Evolutionary conservation across 129 eudicot species (phyloP).

Genomic region (Daucus carota): DNA sequence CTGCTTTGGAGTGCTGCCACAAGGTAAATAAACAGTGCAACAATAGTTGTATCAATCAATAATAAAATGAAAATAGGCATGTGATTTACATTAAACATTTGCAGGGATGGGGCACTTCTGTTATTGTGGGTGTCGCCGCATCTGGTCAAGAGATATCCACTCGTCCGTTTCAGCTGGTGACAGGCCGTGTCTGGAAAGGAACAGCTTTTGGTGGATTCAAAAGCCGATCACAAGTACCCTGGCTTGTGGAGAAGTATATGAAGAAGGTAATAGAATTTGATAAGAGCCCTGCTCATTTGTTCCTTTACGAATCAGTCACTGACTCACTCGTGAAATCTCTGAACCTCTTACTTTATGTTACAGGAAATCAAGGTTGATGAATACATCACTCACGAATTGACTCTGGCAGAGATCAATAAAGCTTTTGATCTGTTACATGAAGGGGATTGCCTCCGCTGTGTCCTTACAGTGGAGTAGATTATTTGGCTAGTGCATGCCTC

Average conservation of each 20-base stretch:
- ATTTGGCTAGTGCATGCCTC: background rate
- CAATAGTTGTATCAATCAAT: background rate
- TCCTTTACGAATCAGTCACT: background rate
- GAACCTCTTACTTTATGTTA: background rate
- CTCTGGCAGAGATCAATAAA: constrained; percentile 68
- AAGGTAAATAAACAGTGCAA: constrained; percentile 38
- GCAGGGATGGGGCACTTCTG: constrained; percentile 99
- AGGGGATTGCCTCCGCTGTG: constrained; percentile 91
- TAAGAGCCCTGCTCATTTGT: background rate
- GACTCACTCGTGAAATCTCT: too few species aligned
- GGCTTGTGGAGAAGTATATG: constrained; percentile 91
- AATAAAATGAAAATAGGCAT: background rate
- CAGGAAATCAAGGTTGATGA: constrained; percentile 98
- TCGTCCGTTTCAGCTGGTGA: constrained; percentile 88
- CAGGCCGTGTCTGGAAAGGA: constrained; percentile 99
- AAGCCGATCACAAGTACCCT: constrained; percentile 96
- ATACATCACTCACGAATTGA: constrained; percentile 70
- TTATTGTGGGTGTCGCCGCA: constrained; percentile 97
- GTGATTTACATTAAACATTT: background rate
- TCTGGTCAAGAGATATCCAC: constrained; percentile 97
- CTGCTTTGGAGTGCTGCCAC: constrained; percentile 99
- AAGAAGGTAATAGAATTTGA: constrained; percentile 44
- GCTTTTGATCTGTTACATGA: constrained; percentile 89
- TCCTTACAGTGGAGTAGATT: constrained; percentile 40
- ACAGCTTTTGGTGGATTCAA: constrained; percentile 95